These are phyloP conservation scores for Neonectria coccinea DNA, from an alignment of 2,329 filamentous ascomycete species.

Conservation along the genomic window DNA sequence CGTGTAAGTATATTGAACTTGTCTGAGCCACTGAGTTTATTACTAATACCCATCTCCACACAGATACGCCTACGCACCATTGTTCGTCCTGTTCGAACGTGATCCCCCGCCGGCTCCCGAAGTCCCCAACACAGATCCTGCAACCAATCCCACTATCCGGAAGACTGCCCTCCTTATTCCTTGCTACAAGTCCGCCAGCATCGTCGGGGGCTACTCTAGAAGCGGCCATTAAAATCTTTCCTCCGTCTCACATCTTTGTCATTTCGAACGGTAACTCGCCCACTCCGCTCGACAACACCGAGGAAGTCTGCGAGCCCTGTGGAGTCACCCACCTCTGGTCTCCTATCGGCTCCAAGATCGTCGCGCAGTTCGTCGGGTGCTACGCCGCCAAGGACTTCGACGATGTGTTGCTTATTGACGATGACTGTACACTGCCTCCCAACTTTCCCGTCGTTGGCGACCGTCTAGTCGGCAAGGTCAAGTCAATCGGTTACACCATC, in stretches of 20 bases:
- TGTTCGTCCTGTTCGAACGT: constrained; percentile 18
- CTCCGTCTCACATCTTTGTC: constrained; percentile 25
- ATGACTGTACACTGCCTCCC: constrained; percentile 23
- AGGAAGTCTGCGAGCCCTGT: constrained; percentile 20
- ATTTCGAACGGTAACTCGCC: constrained; percentile 31
- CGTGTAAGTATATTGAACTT: constrained; percentile 8
- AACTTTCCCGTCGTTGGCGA: constrained; percentile 27
- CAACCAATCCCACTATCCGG: neutral
- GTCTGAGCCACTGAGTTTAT: neutral
- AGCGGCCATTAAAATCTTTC: constrained; percentile 24
- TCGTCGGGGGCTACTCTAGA: constrained; percentile 25
- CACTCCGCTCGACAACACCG: constrained; percentile 25
- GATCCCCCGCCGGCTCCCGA: constrained; percentile 5
- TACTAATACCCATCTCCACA: neutral
- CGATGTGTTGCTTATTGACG: constrained; percentile 28
- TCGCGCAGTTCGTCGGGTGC: constrained; percentile 27
- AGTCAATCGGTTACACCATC: constrained; percentile 29
- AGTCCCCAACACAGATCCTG: neutral
- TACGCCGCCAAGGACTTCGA: constrained; percentile 19
- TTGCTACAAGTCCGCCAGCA: constrained; percentile 28
- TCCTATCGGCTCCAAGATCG: constrained; percentile 30
- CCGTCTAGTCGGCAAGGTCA: constrained; percentile 18
- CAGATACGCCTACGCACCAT: constrained; percentile 20
- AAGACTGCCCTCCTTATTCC: constrained; percentile 28
- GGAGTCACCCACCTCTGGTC: constrained; percentile 30